phyloP scores from a whole-genome alignment of 2,329 filamentous ascomycete genomes.

The Colletotrichum simmondsii region DNA sequence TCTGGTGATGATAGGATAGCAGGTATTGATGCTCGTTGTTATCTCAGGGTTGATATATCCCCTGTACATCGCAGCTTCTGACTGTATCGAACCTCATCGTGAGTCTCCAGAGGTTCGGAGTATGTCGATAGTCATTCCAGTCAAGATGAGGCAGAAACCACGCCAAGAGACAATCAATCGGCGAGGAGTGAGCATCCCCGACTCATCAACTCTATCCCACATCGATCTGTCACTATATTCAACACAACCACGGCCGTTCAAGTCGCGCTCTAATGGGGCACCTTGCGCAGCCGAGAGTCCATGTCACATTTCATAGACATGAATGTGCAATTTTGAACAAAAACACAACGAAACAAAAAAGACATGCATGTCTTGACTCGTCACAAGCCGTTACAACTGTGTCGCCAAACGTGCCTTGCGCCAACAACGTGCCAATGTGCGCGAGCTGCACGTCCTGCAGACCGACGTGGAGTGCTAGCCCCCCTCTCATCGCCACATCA shows the following conservation, averaged over 20 bases:
- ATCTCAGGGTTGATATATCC: background rate
- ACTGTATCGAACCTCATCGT: background rate
- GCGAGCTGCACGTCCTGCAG: background rate
- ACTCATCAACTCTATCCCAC: background rate
- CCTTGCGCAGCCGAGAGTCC: background rate
- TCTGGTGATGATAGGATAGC: background rate
- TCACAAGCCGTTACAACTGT: background rate
- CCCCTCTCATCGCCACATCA: background rate
- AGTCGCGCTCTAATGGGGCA: background rate
- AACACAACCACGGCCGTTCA: background rate
- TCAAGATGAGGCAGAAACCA: background rate
- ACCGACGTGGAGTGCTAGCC: background rate
- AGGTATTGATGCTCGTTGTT: background rate
- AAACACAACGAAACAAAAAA: background rate
- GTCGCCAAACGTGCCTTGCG: background rate
- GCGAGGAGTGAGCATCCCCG: background rate
- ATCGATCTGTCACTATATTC: background rate
- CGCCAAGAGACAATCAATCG: background rate
- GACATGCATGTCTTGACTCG: background rate
- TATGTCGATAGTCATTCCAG: background rate
- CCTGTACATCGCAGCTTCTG: background rate
- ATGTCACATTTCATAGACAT: background rate
- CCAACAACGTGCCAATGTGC: background rate
- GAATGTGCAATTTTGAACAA: background rate
- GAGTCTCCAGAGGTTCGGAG: background rate